Base-by-base conservation (phyloP, 176 grass and related monocot species). In the Raddia distichophylla region DNA sequence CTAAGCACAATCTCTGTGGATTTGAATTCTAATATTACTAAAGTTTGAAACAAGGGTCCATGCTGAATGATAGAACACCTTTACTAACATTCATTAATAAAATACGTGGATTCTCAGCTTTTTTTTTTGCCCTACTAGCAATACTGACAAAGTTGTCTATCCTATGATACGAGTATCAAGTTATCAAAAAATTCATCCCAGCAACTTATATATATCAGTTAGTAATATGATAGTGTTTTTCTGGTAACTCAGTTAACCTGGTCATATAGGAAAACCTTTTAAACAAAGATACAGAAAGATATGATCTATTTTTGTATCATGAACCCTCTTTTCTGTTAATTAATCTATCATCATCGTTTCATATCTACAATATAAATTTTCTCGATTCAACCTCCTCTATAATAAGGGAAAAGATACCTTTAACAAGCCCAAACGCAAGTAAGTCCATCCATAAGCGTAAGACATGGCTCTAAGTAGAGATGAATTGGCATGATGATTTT, bases 381-480 rank as follows among this genome's bases (percentile, higher is more conserved):
- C 13, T 47, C 47, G 74, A 14, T 53, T 73, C n/a, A 72, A 44
- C 18, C 11, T 60, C 19, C 45, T 46, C 75, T 47, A 13, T 61
- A 56, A 67, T 69, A 81, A 79, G 34, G 40, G 5, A 45, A 67
- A 69, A 34, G 8, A 51, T 85, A 98, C 95, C 92, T 98, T 98
- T 80, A 98, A 59, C 67, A 98, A 76, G 67, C 86, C 95, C 73
- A 98, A 78, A 59, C 88, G 88, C 52, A 94, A 48, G 80, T 94
- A 98, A 62, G 81, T 77, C 95, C 92, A 91, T 80, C 92, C 92
- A 93, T 91, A 94, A 75, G 92, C 89, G 61, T 77, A 16, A 88
- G 60, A 91, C 70, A 98, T 85, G 49, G 91, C 88, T 78, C 90
- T 86, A 87, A 98, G 87, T 75, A 98, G 74, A 54, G 94, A 94